Base-by-base conservation (phyloP, 345 rosid genomes). In the Aquilaria malaccensis region DNA sequence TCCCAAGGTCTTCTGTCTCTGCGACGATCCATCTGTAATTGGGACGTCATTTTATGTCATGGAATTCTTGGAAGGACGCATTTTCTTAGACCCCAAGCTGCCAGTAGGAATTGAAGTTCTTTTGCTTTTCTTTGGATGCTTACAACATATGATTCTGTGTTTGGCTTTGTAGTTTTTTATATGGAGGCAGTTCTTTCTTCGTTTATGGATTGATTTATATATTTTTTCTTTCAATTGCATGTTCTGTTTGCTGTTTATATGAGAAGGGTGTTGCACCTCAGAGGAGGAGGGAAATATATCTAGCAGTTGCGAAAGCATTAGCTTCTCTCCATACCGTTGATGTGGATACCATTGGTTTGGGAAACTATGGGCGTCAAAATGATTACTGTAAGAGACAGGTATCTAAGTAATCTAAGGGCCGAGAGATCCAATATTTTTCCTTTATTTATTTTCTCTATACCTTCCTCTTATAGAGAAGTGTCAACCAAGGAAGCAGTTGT, bases 61-160 rank as follows among this genome's bases (percentile, higher is more conserved):
- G 99, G 99, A 94, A 77, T 86, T 73, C 61, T 75, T 94, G 81
- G 95, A 94, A 79, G 99, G 97, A 2, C 82, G 97, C 29, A 85
- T 94, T 52, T 94, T 84, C 65, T 45, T 88, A 7, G 96, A 94
- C 67, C 87, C 89, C 0, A 70, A 69, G 65, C 79, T 94, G 58
- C 93, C 83, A 55, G 95, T 94, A 77, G 31, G 72, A 45, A 55
- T 10, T 33, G 4, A 3, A 50, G 47, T 52, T 22, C 11, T 6
- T 66, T 69, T 37, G 10, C 43, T 37, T 37, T 37, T 37, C 1
- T 37, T 9, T 37, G 43, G 43, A 37, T 5, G 7, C 7, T 37
- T 37, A 4, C 43, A 22, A 4, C 43, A 22, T 3, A 31, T 56
- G 45, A 11, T 48, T 45, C 7, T 46, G 50, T 60, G 50, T 51